phyloP scores from a whole-genome alignment of 495 filamentous ascomycete species.

The Neurospora sp. region DNA sequence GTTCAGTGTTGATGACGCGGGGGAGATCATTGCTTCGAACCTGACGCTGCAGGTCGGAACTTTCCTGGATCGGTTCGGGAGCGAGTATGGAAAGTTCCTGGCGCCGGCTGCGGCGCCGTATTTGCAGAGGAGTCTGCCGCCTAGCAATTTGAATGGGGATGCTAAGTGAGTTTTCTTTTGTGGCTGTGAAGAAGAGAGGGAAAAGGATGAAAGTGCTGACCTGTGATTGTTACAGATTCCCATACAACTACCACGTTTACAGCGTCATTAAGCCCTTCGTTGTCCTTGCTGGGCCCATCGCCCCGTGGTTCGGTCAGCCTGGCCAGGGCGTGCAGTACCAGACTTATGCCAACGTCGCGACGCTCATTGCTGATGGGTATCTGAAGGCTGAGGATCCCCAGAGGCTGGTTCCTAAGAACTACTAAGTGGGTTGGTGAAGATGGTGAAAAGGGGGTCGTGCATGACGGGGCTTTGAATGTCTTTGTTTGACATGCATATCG shows the following conservation, averaged over 20 bases:
- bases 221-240: constrained; percentile 17
- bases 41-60: constrained; percentile 35
- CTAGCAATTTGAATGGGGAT: constrained; percentile 35
- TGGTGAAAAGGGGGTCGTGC: background rate
- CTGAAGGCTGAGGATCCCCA: constrained; percentile 11
- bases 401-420: background rate
- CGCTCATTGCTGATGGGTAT: constrained; percentile 7
- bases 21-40: constrained; percentile 33
- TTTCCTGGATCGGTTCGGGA: constrained; percentile 47
- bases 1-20: constrained; percentile 26
- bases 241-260: constrained; percentile 49
- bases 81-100: constrained; percentile 35
- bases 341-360: constrained; percentile 7
- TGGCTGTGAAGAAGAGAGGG: background rate
- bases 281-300: constrained; percentile 40
- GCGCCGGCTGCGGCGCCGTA: constrained; percentile 41
- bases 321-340: constrained; percentile 44
- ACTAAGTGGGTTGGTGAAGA: background rate
- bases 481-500: background rate
- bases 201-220: background rate
- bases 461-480: background rate
- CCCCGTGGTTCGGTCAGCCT: constrained; percentile 49
- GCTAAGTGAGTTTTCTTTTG: constrained; percentile 13
- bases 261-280: constrained; percentile 33
- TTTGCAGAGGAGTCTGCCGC: constrained; percentile 43